phyloP scores from a whole-genome alignment of 1,284 basidiomycete genomes.

The Vanrija sp. region DNA sequence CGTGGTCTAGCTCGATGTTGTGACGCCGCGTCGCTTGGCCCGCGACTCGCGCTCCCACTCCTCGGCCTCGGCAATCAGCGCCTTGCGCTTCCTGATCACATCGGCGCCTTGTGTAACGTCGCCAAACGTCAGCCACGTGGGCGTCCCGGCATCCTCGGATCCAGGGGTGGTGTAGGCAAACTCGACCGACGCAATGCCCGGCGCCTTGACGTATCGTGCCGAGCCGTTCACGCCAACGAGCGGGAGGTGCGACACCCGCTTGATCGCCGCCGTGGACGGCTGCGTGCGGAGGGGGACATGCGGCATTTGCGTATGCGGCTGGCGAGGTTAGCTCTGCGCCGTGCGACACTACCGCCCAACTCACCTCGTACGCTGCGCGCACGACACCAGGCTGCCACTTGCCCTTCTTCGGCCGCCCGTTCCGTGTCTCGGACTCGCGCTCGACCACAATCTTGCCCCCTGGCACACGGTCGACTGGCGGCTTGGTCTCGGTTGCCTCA shows the following conservation, averaged over 20 bases:
- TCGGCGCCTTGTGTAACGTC: slow-evolving; percentile 12
- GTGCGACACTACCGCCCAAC: slow-evolving; percentile 1
- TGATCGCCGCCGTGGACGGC: slow-evolving; percentile 21
- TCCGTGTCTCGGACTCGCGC: slow-evolving; percentile 13
- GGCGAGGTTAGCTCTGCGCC: neutral
- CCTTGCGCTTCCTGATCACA: slow-evolving; percentile 15
- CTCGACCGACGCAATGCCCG: slow-evolving; percentile 42
- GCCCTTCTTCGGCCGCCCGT: slow-evolving; percentile 12
- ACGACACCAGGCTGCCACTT: slow-evolving; percentile 30
- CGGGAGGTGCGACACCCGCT: slow-evolving; percentile 32
- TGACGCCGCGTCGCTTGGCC: slow-evolving; percentile 2
- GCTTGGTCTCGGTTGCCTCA: slow-evolving; percentile 3
- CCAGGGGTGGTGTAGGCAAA: slow-evolving; percentile 32
- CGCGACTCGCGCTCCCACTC: slow-evolving; percentile 37
- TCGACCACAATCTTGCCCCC: slow-evolving; percentile 30
- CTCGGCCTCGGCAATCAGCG: slow-evolving; percentile 34
- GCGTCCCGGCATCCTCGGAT: neutral
- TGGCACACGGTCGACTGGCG: neutral
- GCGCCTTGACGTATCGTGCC: slow-evolving; percentile 2
- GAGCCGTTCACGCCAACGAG: slow-evolving; percentile 19
- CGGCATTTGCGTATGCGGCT: slow-evolving; percentile 47
- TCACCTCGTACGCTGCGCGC: slow-evolving; percentile 40
- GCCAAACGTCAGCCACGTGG: slow-evolving; percentile 12
- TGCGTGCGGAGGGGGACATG: slow-evolving; percentile 45
- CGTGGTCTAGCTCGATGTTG: neutral